Conservation (phyloP, 108 stramenopile genomes). For the Cyclotella kingstonii region DNA sequence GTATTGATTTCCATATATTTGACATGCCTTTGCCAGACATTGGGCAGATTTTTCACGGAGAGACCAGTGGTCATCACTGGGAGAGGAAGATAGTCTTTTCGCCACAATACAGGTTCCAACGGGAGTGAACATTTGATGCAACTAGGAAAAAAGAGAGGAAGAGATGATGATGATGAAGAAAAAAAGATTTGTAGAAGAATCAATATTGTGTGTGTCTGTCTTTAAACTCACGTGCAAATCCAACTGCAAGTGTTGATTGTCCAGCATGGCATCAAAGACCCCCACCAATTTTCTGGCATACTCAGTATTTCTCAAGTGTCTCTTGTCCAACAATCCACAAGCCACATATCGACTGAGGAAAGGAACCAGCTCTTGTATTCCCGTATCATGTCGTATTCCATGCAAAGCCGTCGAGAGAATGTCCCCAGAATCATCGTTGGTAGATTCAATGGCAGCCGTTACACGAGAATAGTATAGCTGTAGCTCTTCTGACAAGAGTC, state of each 20-base stretch:
- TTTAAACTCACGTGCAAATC: slow-evolving; percentile 69
- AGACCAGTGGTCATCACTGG: slow-evolving; percentile 64
- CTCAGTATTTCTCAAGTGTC: slow-evolving; percentile 58
- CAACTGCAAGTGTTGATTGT: slow-evolving; percentile 74
- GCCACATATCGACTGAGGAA: slow-evolving; percentile 71
- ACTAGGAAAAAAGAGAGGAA: background rate
- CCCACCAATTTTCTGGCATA: slow-evolving; percentile 64
- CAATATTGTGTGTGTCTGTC: too few relatives aligned
- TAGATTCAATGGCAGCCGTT: slow-evolving; percentile 58
- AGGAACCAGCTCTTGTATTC: slow-evolving; percentile 82
- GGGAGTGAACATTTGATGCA: slow-evolving; percentile 80
- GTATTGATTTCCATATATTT: slow-evolving; percentile 71
- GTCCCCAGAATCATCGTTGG: slow-evolving; percentile 27
- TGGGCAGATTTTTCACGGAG: slow-evolving; percentile 66
- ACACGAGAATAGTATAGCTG: slow-evolving; percentile 74
- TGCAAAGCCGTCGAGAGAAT: slow-evolving; percentile 17
- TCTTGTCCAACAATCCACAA: slow-evolving; percentile 46
- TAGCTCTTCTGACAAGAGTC: slow-evolving; percentile 80
- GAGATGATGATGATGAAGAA: background rate
- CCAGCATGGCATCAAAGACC: slow-evolving; percentile 61
- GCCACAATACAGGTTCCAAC: slow-evolving; percentile 83
- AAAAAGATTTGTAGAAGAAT: background rate
- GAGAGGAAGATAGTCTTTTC: slow-evolving; percentile 47
- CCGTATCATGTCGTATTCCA: slow-evolving; percentile 53
- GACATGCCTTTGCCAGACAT: slow-evolving; percentile 63